Evolutionary conservation across 2,329 filamentous ascomycete genomes (phyloP), one percentile per base, ranked within the genome.

Genomic region (Ilyonectria destructans): DNA sequence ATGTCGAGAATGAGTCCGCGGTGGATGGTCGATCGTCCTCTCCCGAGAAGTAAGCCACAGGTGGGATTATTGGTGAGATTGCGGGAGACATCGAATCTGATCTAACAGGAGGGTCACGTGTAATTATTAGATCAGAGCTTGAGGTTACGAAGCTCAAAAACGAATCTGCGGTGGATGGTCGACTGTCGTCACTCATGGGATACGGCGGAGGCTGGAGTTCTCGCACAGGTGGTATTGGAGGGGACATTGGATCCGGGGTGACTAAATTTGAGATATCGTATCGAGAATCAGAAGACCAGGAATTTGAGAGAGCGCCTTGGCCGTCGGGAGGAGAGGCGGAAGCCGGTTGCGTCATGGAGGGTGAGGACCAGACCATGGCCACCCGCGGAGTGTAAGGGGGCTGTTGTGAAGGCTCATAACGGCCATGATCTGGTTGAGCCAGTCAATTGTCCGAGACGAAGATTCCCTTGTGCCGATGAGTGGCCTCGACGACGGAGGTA

Each of bases 401-500:
- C 48, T 59, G 71, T 58, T 68, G 68, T 52, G 64, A 52, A 52
- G 67, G 61, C 65, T 67, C 70, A 58, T 59, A 62, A 65, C 65
- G 58, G 73, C 75, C 74, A 70, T 75, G 75, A 69, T 74, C 75
- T 73, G 76, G 74, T 74, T 71, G 62, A 69, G 69, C 69, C 70
- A 77, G 71, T 82, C 79, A 82, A 73, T 81, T 78, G 62, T 89
- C 88, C 77, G 93, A 95, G 40, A 83, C 75, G 79, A 98, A 98
- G 58, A 98, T 92, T 69, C 90, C 85, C 77, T 92, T 93, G 79
- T 94, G 90, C 57, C 91, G 88, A 82, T 98, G 95, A 37, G 94
- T 96, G 40, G 90, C 91, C 65, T 98, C 93, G 17, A 97, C 95
- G 3, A 98, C 92, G 0, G 92, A 89, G 65, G 93, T 90, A 68